Evolutionary conservation across 1,284 basidiomycete genomes (phyloP).

Genomic region (Naganishia liquefaciens): DNA sequence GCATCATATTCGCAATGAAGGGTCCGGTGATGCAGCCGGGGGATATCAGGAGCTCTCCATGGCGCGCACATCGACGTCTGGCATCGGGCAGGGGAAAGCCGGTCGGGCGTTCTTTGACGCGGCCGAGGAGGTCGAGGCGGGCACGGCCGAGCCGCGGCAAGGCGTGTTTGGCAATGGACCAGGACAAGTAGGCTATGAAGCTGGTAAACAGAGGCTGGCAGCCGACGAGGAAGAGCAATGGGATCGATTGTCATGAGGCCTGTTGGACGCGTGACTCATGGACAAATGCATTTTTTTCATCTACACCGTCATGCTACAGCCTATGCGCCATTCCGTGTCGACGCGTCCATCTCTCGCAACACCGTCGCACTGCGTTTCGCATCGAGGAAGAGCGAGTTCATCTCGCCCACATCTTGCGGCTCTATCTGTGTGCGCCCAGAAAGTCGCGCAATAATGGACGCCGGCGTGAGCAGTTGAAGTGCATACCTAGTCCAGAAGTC

Average conservation of each 20-base stretch:
- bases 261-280: neutral
- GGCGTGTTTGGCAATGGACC: slow-evolving; percentile 29
- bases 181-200: slow-evolving; percentile 37
- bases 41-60: slow-evolving; percentile 18
- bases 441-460: slow-evolving; percentile 79
- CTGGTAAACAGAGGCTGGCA: slow-evolving; percentile 42
- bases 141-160: slow-evolving; percentile 7
- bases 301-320: neutral
- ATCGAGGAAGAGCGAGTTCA: slow-evolving; percentile 91
- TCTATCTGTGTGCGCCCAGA: slow-evolving; percentile 78
- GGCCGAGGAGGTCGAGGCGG: slow-evolving; percentile 32
- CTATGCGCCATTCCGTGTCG: neutral
- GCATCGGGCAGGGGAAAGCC: slow-evolving; percentile 35
- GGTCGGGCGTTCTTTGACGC: slow-evolving; percentile 43
- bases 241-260: slow-evolving; percentile 37
- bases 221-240: slow-evolving; percentile 50
- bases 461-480: slow-evolving; percentile 86
- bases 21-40: slow-evolving; percentile 13
- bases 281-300: neutral
- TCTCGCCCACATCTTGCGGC: slow-evolving; percentile 83
- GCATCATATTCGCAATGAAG: slow-evolving; percentile 37
- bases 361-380: slow-evolving; percentile 63
- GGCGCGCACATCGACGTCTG: slow-evolving; percentile 35
- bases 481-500: slow-evolving; percentile 66
- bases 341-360: slow-evolving; percentile 42